Percentiles rank a stretch among this genome's conserved stretches.
Evolutionary conservation across 148 eudicot genomes (phyloP).

Genomic region (Cornus suecica): DNA sequence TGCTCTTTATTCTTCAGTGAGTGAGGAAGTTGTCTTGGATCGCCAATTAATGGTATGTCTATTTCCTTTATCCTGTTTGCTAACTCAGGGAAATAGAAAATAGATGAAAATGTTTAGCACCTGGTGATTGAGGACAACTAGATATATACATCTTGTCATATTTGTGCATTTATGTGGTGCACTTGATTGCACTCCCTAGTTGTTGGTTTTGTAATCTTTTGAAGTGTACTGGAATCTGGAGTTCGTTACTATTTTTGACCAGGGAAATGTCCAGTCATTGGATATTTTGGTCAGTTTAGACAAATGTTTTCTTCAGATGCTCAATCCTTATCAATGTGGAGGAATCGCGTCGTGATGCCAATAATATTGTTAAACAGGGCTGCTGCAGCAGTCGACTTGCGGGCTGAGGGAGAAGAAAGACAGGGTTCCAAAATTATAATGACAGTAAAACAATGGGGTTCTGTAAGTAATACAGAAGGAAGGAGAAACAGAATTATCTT

Average conservation of each 20-base stretch:
- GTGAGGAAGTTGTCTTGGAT: conserved; percentile 60
- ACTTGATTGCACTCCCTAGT: neutral
- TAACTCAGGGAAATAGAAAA: neutral
- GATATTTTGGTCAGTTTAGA: too few relatives aligned
- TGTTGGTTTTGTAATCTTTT: neutral
- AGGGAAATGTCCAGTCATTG: neutral
- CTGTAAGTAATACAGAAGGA: too few relatives aligned
- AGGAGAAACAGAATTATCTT: too few relatives aligned
- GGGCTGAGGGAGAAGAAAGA: too few relatives aligned
- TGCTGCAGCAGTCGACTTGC: too few relatives aligned
- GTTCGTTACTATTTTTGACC: neutral
- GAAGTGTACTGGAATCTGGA: neutral
- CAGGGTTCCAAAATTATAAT: too few relatives aligned
- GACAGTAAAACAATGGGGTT: too few relatives aligned
- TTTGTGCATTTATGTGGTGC: neutral
- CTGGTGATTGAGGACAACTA: neutral
- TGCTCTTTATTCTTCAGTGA: conserved; percentile 76
- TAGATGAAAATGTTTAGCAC: neutral
- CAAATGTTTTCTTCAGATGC: too few relatives aligned
- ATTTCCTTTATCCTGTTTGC: neutral
- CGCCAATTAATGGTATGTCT: conserved; percentile 76
- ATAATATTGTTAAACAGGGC: too few relatives aligned
- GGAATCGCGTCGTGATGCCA: too few relatives aligned
- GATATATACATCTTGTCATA: neutral
- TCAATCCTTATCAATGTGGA: too few relatives aligned